Percentiles rank a stretch among this genome's conserved stretches.
These are phyloP conservation scores for Talaromyces sp. DNA, from an alignment of 2,329 filamentous ascomycete species.

Conservation along the genomic window DNA sequence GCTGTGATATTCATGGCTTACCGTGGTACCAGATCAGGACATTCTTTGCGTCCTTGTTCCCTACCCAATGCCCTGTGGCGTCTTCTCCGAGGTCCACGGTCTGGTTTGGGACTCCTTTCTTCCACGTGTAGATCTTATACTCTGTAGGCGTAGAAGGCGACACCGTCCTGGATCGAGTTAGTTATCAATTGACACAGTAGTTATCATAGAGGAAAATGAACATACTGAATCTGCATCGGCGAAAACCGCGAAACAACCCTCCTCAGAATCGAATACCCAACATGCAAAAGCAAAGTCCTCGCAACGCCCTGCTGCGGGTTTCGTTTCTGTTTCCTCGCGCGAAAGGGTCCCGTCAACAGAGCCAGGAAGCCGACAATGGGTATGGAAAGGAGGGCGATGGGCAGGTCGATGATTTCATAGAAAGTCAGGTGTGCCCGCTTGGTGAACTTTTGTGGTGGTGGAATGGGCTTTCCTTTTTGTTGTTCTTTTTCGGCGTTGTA, in stretches of 20 bases:
- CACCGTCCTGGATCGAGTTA: neutral
- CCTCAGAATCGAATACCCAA: conserved; percentile 31
- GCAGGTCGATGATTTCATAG: conserved; percentile 6
- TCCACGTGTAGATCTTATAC: conserved; percentile 7
- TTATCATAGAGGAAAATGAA: neutral
- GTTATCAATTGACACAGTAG: neutral
- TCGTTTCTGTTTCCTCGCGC: conserved; percentile 7
- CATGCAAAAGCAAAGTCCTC: conserved; percentile 25
- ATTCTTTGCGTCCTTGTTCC: conserved; percentile 29
- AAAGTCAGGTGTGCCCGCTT: conserved; percentile 8
- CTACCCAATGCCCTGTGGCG: conserved; percentile 35
- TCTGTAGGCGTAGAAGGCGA: conserved; percentile 1
- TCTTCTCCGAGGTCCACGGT: conserved; percentile 29
- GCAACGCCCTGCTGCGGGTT: conserved; percentile 15
- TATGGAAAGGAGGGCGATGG: conserved; percentile 2
- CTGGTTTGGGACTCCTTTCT: conserved; percentile 17
- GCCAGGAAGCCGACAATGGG: conserved; percentile 7
- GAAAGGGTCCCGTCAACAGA: conserved; percentile 8
- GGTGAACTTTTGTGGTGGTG: neutral
- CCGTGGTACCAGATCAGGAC: conserved; percentile 38
- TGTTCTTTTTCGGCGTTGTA: neutral
- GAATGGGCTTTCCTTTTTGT: neutral
- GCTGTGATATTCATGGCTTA: conserved; percentile 11
- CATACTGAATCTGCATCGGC: conserved; percentile 26
- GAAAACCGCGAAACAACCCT: conserved; percentile 25